Evolutionary conservation across 2,329 filamentous ascomycete genomes (phyloP).

Genomic region (Cytospora chrysosperma): DNA sequence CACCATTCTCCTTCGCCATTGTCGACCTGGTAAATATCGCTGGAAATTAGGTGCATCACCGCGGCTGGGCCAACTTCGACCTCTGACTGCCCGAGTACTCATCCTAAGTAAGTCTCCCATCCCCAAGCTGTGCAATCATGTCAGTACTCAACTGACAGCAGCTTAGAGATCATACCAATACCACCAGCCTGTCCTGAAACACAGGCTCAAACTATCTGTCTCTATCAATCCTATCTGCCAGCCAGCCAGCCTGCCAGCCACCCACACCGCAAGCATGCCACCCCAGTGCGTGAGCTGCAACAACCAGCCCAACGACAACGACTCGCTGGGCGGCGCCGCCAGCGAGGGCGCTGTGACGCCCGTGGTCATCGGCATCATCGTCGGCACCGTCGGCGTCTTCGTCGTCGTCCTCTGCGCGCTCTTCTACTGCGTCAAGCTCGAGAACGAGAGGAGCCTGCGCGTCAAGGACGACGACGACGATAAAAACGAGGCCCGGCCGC

Average conservation of each 20-base stretch:
- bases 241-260: background rate
- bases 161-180: background rate
- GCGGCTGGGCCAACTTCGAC: background rate
- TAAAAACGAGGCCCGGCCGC: no score
- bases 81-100: background rate
- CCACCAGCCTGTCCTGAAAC: background rate
- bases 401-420: conserved; percentile 21
- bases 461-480: conserved; percentile 7
- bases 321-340: conserved; percentile 20
- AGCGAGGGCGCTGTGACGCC: conserved; percentile 22
- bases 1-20: background rate
- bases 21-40: background rate
- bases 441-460: conserved; percentile 17
- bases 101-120: background rate
- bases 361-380: conserved; percentile 22
- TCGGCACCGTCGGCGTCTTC: conserved; percentile 22
- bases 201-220: background rate
- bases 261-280: conserved; percentile 14
- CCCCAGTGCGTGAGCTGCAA: conserved; percentile 23
- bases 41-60: background rate
- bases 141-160: background rate
- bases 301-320: conserved; percentile 22
- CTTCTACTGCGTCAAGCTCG: conserved; percentile 25
- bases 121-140: background rate
- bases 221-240: background rate